A percentile compares a stretch with the other conserved stretches of the same genome.
These are phyloP conservation scores for Euphorbia peplus DNA, from an alignment of 345 rosid genomes.

Conservation along the genomic window DNA sequence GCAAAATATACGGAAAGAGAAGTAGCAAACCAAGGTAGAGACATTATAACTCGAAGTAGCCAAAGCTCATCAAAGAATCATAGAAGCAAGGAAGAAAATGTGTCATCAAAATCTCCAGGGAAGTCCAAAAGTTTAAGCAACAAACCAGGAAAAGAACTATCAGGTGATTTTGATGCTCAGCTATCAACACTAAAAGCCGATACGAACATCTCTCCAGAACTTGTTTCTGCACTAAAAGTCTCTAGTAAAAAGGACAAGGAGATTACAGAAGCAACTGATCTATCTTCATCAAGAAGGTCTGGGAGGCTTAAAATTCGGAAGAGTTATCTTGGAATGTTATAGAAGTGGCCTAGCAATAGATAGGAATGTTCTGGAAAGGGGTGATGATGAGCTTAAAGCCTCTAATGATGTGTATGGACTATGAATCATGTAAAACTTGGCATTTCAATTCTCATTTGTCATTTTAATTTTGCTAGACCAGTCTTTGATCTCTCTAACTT, in stretches of 20 bases:
- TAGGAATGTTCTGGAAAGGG: too few species aligned
- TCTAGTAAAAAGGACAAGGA: not conserved
- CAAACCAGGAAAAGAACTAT: not conserved
- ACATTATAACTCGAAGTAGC: slow-evolving; percentile 50
- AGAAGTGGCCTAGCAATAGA: too few species aligned
- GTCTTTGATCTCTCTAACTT: too few species aligned
- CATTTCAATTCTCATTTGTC: too few species aligned
- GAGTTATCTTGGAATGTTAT: not conserved
- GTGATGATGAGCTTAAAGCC: too few species aligned
- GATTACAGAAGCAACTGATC: not conserved
- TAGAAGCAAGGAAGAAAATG: not conserved
- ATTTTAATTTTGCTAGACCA: too few species aligned
- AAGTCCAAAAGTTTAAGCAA: not conserved
- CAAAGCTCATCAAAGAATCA: slow-evolving; percentile 22
- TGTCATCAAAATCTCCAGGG: not conserved
- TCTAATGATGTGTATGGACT: too few species aligned
- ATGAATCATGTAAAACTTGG: too few species aligned
- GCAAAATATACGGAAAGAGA: not conserved
- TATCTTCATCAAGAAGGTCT: slow-evolving; percentile 11
- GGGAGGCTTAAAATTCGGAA: slow-evolving; percentile 5
- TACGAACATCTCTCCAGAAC: not conserved
- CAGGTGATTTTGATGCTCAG: not conserved
- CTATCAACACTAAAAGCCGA: not conserved
- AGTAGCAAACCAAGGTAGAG: slow-evolving; percentile 9
- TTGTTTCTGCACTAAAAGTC: not conserved